Conservation (phyloP, 805 yeast genomes). For the Cyberlindnera euphorbiiphila region DNA sequence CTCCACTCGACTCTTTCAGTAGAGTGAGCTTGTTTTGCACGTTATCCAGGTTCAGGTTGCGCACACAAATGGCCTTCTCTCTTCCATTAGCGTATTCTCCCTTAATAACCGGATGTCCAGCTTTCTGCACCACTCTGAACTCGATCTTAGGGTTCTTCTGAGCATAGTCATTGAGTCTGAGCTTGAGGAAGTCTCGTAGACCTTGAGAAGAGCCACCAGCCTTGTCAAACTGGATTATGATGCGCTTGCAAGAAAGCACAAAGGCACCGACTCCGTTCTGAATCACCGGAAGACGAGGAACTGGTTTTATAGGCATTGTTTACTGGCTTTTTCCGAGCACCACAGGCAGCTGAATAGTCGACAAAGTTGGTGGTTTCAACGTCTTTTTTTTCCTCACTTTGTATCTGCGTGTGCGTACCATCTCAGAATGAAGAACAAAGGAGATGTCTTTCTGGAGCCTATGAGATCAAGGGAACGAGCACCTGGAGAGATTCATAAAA, state of each 20-base stretch:
- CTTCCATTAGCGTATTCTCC: slow-evolving; percentile 50
- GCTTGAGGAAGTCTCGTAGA: slow-evolving; percentile 62
- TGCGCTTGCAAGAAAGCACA: slow-evolving; percentile 60
- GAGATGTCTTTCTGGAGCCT: no score
- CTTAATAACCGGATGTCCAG: slow-evolving; percentile 78
- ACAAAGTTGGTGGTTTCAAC: neutral
- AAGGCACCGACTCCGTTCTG: slow-evolving; percentile 78
- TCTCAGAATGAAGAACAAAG: no score
- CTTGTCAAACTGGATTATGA: slow-evolving; percentile 81
- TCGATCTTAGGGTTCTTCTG: slow-evolving; percentile 58
- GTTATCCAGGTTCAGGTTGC: slow-evolving; percentile 60
- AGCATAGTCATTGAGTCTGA: slow-evolving; percentile 54
- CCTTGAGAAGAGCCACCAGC: slow-evolving; percentile 95
- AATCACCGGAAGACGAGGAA: slow-evolving; percentile 54
- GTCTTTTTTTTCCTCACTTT: slow-evolving; percentile 4
- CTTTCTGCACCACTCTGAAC: slow-evolving; percentile 61
- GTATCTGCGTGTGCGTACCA: no score
- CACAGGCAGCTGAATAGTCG: no score
- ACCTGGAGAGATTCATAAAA: no score
- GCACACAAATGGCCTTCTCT: slow-evolving; percentile 66
- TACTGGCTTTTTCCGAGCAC: no score
- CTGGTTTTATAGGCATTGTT: slow-evolving; percentile 54
- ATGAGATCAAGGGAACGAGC: no score
- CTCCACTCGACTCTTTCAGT: slow-evolving; percentile 68
- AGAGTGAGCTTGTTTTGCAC: slow-evolving; percentile 63